A percentile compares a stretch with the other conserved stretches of the same genome.
Conservation (phyloP, 371 early-diverging fungal species). For the Rozella allomycis region DNA sequence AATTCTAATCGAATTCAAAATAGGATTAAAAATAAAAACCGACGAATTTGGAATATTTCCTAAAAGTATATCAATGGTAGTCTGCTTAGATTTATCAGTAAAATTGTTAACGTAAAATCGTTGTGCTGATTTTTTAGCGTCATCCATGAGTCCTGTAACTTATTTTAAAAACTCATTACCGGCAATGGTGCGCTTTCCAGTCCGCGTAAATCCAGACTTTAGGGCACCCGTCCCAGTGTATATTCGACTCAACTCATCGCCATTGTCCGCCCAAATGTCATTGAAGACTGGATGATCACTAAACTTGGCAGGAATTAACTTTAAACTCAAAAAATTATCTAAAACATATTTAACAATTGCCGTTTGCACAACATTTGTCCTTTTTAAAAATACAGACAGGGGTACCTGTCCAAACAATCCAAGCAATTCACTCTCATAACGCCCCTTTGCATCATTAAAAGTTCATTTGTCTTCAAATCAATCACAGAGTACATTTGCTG, state of each 20-base stretch:
- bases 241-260: constrained; percentile 71
- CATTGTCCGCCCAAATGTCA: constrained; percentile 87
- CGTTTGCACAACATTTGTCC: constrained; percentile 18
- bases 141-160: constrained; percentile 46
- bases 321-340: no score
- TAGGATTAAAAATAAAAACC: constrained; percentile 34
- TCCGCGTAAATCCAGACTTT: constrained; percentile 68
- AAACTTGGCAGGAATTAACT: no score
- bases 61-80: constrained; percentile 63
- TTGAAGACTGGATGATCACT: constrained; percentile 6
- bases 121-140: constrained; percentile 74
- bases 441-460: constrained; percentile 5
- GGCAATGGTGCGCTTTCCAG: constrained; percentile 63
- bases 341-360: not conserved
- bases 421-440: constrained; percentile 68
- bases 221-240: constrained; percentile 96
- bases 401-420: constrained; percentile 94
- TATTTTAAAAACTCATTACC: constrained; percentile 6
- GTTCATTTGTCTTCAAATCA: no score
- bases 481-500: no score
- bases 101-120: constrained; percentile 82
- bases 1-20: constrained; percentile 29
- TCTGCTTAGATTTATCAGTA: constrained; percentile 68
- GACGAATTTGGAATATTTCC: constrained; percentile 12
- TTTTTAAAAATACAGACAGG: no score